A percentile compares a stretch with the other conserved stretches of the same genome.
These are phyloP conservation scores for Cryptococcus deneoformans DNA, from an alignment of 1,284 basidiomycete species.

Conservation along the genomic window DNA sequence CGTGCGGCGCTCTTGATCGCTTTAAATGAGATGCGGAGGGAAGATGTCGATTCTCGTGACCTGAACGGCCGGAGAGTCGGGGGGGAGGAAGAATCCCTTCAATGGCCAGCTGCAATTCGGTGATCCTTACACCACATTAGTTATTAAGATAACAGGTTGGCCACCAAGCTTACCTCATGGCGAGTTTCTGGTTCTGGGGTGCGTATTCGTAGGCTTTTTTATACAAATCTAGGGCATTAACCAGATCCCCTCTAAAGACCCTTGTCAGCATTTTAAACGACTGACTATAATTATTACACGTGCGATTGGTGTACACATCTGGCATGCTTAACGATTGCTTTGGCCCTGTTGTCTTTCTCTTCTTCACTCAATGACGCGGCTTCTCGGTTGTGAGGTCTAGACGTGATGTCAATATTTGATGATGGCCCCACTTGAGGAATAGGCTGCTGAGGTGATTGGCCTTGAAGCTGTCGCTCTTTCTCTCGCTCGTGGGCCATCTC, in stretches of 20 bases:
- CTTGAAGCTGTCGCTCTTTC: neutral
- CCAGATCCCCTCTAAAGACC: slow-evolving; percentile 13
- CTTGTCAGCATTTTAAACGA: neutral
- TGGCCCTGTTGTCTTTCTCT: slow-evolving; percentile 18
- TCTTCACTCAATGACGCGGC: slow-evolving; percentile 4
- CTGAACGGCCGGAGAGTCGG: neutral
- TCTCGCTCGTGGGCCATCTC: slow-evolving; percentile 4
- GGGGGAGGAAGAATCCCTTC: slow-evolving; percentile 18
- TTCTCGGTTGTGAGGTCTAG: neutral
- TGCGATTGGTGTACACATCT: slow-evolving; percentile 20
- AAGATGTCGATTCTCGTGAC: neutral
- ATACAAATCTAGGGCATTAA: slow-evolving; percentile 21
- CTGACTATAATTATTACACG: neutral
- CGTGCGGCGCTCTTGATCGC: slow-evolving; percentile 6
- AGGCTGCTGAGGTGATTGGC: neutral
- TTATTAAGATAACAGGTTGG: neutral
- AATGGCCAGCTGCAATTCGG: slow-evolving; percentile 22
- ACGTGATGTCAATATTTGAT: neutral
- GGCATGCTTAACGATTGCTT: slow-evolving; percentile 20
- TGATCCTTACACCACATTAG: slow-evolving; percentile 10
- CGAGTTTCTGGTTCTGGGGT: slow-evolving; percentile 13
- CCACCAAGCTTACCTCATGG: slow-evolving; percentile 9
- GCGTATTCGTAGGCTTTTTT: slow-evolving; percentile 19
- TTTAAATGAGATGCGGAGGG: slow-evolving; percentile 1
- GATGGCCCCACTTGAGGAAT: neutral